These are phyloP conservation scores for Coniochaeta hoffmannii DNA, from an alignment of 2,329 filamentous ascomycete species.

Conservation along the genomic window DNA sequence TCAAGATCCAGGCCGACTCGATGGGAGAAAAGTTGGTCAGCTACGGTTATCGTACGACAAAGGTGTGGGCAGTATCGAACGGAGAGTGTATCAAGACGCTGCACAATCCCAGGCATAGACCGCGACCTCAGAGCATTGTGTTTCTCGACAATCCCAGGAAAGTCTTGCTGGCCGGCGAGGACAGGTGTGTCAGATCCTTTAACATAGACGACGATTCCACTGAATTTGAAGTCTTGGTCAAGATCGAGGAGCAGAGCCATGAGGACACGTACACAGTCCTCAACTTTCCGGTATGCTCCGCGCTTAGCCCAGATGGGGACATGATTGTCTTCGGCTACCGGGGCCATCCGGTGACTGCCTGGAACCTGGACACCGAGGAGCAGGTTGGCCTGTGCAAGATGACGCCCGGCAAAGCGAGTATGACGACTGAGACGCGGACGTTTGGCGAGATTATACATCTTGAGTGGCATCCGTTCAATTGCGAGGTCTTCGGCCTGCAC, in stretches of 20 bases:
- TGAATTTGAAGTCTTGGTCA: slow-evolving; percentile 12
- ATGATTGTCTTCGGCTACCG: slow-evolving; percentile 22
- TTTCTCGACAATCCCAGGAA: slow-evolving; percentile 12
- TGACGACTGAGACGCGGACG: slow-evolving; percentile 8
- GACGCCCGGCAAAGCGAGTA: background rate
- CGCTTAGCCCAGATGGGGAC: slow-evolving; percentile 19
- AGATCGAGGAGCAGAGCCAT: slow-evolving; percentile 15
- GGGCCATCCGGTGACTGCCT: slow-evolving; percentile 20
- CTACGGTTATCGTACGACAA: slow-evolving; percentile 19
- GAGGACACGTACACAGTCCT: slow-evolving; percentile 14
- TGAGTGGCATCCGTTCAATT: slow-evolving; percentile 20
- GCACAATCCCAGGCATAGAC: slow-evolving; percentile 12
- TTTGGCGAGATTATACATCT: slow-evolving; percentile 17
- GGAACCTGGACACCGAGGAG: slow-evolving; percentile 14
- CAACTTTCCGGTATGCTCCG: slow-evolving; percentile 18
- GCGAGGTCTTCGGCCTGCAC: slow-evolving; percentile 23
- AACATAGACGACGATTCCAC: slow-evolving; percentile 9
- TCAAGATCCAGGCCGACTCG: slow-evolving; percentile 14
- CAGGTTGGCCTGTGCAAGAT: slow-evolving; percentile 17
- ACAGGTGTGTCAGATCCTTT: slow-evolving; percentile 13
- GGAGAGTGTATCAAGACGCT: slow-evolving; percentile 15
- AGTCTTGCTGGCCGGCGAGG: slow-evolving; percentile 17
- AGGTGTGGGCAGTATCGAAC: slow-evolving; percentile 17
- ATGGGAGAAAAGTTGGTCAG: slow-evolving; percentile 16
- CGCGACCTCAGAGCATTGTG: slow-evolving; percentile 16